Conservation (phyloP, 495 filamentous ascomycete species). For the Trichocladium uniseriatum region DNA sequence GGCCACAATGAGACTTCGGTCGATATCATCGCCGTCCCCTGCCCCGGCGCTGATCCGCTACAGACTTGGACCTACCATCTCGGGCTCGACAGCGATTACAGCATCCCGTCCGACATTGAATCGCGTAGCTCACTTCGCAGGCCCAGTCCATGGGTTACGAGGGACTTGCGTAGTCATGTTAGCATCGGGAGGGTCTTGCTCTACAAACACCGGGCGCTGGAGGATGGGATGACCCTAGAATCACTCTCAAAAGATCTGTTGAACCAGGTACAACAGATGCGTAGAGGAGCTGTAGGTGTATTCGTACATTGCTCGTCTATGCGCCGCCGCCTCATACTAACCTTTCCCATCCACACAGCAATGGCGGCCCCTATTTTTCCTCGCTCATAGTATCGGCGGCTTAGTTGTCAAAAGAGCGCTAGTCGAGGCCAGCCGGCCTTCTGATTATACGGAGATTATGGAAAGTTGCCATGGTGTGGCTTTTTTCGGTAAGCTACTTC, state of each 20-base stretch:
- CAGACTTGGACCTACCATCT: slow-evolving; percentile 36
- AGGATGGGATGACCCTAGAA: slow-evolving; percentile 41
- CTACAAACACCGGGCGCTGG: slow-evolving; percentile 44
- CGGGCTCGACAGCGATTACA: slow-evolving; percentile 28
- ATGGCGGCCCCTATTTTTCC: slow-evolving; percentile 49
- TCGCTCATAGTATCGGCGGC: slow-evolving; percentile 58
- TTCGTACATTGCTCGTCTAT: not conserved
- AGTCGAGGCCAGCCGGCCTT: slow-evolving; percentile 37
- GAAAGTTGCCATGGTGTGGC: slow-evolving; percentile 53
- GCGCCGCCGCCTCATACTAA: not conserved
- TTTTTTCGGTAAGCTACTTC: slow-evolving; percentile 51
- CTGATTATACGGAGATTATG: slow-evolving; percentile 33
- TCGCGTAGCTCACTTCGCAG: slow-evolving; percentile 8
- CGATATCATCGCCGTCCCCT: slow-evolving; percentile 39
- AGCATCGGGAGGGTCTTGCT: slow-evolving; percentile 44
- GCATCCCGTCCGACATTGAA: slow-evolving; percentile 14
- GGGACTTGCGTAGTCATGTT: slow-evolving; percentile 30
- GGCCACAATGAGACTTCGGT: slow-evolving; percentile 40
- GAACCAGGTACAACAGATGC: slow-evolving; percentile 36
- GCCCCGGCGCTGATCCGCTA: slow-evolving; percentile 36
- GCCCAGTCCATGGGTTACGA: slow-evolving; percentile 32
- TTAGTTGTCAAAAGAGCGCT: slow-evolving; percentile 51
- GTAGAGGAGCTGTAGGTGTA: slow-evolving; percentile 21
- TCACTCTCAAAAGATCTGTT: slow-evolving; percentile 43
- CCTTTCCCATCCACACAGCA: slow-evolving; percentile 7